Evolutionary conservation across 495 filamentous ascomycete species (phyloP).

Genomic region (Mytilinidion resinicola): DNA sequence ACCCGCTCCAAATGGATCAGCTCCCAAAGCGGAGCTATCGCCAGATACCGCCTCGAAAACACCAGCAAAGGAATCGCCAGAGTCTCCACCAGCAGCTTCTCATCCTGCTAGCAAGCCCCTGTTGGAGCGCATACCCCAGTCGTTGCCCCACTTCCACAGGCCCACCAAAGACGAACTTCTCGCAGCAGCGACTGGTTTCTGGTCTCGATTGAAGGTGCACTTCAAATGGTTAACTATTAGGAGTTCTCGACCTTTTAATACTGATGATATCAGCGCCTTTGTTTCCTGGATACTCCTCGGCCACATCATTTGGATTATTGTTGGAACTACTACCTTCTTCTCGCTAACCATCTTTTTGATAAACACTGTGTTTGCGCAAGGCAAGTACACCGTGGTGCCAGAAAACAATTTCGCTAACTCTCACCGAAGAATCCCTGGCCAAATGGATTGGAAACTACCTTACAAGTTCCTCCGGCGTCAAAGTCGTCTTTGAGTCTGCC

Average conservation of each 20-base stretch:
- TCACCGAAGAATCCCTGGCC: conserved; percentile 71
- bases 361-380: conserved; percentile 95
- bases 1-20: conserved; percentile 9
- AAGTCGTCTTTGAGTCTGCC: conserved; percentile 94
- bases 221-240: conserved; percentile 98
- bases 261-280: conserved; percentile 90
- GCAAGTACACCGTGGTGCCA: conserved; percentile 34
- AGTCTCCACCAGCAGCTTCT: conserved; percentile 5
- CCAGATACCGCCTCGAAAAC: conserved; percentile 11
- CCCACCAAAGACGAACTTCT: conserved; percentile 92
- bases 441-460: conserved; percentile 92
- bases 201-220: conserved; percentile 80
- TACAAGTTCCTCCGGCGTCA: conserved; percentile 88
- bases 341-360: conserved; percentile 80
- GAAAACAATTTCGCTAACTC: neutral
- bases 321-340: conserved; percentile 96
- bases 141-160: conserved; percentile 64
- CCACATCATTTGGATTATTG: conserved; percentile 86
- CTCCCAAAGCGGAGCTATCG: conserved; percentile 16
- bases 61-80: conserved; percentile 15
- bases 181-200: conserved; percentile 85
- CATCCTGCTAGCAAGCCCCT: conserved; percentile 40
- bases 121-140: conserved; percentile 57
- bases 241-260: conserved; percentile 90
- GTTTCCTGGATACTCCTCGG: conserved; percentile 92